Evolutionary conservation across 2,329 filamentous ascomycete species (phyloP).

Genomic region (Cladosporium sp.): DNA sequence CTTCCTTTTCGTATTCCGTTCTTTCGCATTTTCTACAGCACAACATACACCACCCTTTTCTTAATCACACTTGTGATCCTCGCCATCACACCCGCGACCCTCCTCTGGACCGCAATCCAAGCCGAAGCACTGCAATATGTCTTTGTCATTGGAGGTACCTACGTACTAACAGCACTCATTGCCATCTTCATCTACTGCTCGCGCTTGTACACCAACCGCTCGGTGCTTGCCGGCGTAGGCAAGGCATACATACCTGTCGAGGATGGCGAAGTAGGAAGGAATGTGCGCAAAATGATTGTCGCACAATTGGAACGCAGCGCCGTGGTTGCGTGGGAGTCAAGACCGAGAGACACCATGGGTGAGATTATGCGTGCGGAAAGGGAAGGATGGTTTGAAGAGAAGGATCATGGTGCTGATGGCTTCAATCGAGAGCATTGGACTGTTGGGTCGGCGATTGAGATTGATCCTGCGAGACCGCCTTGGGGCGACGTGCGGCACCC

Average conservation of each 20-base stretch:
- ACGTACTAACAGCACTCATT: constrained; percentile 66
- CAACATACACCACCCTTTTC: constrained; percentile 71
- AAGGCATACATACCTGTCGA: constrained; percentile 82
- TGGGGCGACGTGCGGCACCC: constrained; percentile 85
- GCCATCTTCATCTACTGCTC: constrained; percentile 73
- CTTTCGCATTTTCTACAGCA: constrained; percentile 76
- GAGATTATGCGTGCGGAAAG: constrained; percentile 29
- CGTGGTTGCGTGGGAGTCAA: constrained; percentile 71
- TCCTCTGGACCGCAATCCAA: constrained; percentile 68
- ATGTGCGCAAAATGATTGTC: constrained; percentile 70
- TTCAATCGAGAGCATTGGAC: constrained; percentile 16
- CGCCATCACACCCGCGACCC: constrained; percentile 72
- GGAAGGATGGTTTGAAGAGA: constrained; percentile 22
- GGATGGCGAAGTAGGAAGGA: constrained; percentile 71
- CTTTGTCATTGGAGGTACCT: constrained; percentile 72
- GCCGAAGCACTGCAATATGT: constrained; percentile 70
- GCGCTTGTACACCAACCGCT: constrained; percentile 82
- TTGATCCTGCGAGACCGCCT: constrained; percentile 46
- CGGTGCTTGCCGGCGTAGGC: constrained; percentile 74
- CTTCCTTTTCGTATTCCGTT: constrained; percentile 49
- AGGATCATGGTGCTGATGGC: constrained; percentile 14
- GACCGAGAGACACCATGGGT: constrained; percentile 56
- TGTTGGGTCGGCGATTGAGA: constrained; percentile 31
- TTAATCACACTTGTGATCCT: constrained; percentile 68
- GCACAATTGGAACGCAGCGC: constrained; percentile 71